phyloP scores from a whole-genome alignment of 2,329 filamentous ascomycete species.

The Emergomyces pasteurianus region DNA sequence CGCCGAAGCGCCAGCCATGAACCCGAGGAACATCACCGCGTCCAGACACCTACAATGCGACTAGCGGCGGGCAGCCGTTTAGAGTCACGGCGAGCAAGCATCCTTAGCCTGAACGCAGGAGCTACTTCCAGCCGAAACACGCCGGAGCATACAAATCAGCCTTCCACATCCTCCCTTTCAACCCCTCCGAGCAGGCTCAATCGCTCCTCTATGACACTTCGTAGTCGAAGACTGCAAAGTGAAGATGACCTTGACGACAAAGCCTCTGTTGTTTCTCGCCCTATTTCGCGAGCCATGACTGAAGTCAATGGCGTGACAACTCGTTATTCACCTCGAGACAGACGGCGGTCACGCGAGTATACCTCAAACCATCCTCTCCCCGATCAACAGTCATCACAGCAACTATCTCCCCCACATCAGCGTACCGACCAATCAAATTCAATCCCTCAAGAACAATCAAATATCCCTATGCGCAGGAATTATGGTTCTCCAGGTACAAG shows the following conservation, averaged over 20 bases:
- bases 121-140: conserved; percentile 12
- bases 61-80: conserved; percentile 19
- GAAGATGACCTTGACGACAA: conserved; percentile 26
- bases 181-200: conserved; percentile 27
- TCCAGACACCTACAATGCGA: conserved; percentile 15
- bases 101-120: conserved; percentile 18
- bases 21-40: conserved; percentile 19
- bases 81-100: conserved; percentile 30
- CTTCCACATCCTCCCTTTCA: conserved; percentile 16
- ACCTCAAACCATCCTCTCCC: conserved; percentile 16
- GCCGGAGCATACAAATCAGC: conserved; percentile 19
- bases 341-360: conserved; percentile 22
- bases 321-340: conserved; percentile 18
- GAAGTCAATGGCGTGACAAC: conserved; percentile 23
- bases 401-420: conserved; percentile 8
- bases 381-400: conserved; percentile 14
- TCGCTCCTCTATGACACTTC: conserved; percentile 29
- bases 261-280: conserved; percentile 21
- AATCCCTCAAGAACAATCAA: conserved; percentile 21
- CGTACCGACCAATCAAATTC: conserved; percentile 11
- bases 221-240: conserved; percentile 24
- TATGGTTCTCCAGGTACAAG: conserved; percentile 22
- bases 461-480: conserved; percentile 28
- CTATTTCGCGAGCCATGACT: conserved; percentile 32
- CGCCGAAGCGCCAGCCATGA: conserved; percentile 30